Base-by-base conservation (phyloP, 2,329 filamentous ascomycete species). In the Anisogramma anomala region DNA sequence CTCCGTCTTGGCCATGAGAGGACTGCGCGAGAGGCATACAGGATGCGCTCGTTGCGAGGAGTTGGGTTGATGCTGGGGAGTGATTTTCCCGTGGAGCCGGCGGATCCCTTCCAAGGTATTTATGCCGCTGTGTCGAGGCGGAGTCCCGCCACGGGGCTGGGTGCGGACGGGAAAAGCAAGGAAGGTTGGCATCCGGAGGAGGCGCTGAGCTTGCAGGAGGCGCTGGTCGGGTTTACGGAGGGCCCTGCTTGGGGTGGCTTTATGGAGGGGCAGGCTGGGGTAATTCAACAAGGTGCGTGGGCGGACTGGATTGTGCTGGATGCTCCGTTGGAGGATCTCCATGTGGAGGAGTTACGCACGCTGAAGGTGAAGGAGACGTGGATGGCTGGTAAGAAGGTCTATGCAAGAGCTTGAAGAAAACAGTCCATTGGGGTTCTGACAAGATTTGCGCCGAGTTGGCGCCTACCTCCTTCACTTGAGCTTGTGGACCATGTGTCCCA, bases 281-380 rank as follows among this genome's bases (percentile, higher is more conserved):
- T 71, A 1, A 79, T 84, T 22, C 58, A 65, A 40, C 56, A 64
- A n/a, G 77, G 76, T 0, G 74, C 72, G 1, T 74, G 74, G 54
- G 80, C 79, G 0, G 80, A 84, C 55, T 84, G 78, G 79, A 65
- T 84, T 3, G 77, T 84, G n/a, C 57, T 84, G 10, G 77, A 82
- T 48, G 55, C 63, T 46, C 68, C 73, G 33, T 52, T 82, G 0
- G 69, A 72, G 40, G 60, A 52, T 0, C 55, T 72, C 23, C 61
- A 65, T 9, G 45, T 71, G 2, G 74, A 79, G 43, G 63, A 64
- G 10, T 50, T 83, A 40, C 68, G 74, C 18, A 60, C 59, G 4
- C 52, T 79, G 6, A 65, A 58, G 36, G 77, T 84, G 2, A 65
- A 61, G 46, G 79, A 83, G 62, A 84, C 80, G 0, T 84, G 79